A percentile compares a stretch with the other conserved stretches of the same genome.
phyloP scores from a whole-genome alignment of 2,329 filamentous ascomycete species.

The Cercospora sp. region DNA sequence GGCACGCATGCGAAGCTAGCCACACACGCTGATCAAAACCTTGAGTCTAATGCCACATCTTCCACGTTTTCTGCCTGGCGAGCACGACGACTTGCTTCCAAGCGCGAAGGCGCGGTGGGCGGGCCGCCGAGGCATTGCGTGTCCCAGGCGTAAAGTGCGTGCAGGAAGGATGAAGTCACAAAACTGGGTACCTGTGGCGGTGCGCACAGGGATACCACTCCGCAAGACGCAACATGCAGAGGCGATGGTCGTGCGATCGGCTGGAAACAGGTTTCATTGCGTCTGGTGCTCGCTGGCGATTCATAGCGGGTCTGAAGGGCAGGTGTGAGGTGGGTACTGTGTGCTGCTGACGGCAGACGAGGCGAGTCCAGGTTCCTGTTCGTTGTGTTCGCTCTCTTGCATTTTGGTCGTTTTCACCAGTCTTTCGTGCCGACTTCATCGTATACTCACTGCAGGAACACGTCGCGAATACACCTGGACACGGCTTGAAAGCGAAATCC shows the following conservation, averaged over 20 bases:
- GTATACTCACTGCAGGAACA: background rate
- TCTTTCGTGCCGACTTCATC: background rate
- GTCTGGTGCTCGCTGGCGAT: slow-evolving; percentile 13
- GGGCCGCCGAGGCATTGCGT: slow-evolving; percentile 8
- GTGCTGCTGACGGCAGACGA: slow-evolving; percentile 7
- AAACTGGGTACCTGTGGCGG: slow-evolving; percentile 16
- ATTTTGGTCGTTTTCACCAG: background rate
- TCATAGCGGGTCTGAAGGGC: slow-evolving; percentile 6
- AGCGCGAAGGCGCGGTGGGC: background rate
- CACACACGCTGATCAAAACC: slow-evolving; percentile 10
- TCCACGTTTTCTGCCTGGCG: slow-evolving; percentile 9
- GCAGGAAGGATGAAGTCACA: slow-evolving; percentile 19
- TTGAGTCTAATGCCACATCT: slow-evolving; percentile 23
- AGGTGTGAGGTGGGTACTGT: slow-evolving; percentile 10
- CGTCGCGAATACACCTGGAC: background rate
- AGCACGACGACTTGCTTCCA: background rate
- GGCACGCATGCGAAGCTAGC: background rate
- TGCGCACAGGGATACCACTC: slow-evolving; percentile 9
- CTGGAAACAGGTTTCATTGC: slow-evolving; percentile 26
- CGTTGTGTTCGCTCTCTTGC: slow-evolving; percentile 4
- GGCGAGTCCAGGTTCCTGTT: slow-evolving; percentile 10
- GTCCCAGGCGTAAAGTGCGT: slow-evolving; percentile 9
- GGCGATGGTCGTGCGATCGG: slow-evolving; percentile 18
- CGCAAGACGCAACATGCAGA: background rate
- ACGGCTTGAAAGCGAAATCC: background rate